These are phyloP conservation scores for Bisporella sp. DNA, from an alignment of 2,329 filamentous ascomycete genomes.

Conservation along the genomic window DNA sequence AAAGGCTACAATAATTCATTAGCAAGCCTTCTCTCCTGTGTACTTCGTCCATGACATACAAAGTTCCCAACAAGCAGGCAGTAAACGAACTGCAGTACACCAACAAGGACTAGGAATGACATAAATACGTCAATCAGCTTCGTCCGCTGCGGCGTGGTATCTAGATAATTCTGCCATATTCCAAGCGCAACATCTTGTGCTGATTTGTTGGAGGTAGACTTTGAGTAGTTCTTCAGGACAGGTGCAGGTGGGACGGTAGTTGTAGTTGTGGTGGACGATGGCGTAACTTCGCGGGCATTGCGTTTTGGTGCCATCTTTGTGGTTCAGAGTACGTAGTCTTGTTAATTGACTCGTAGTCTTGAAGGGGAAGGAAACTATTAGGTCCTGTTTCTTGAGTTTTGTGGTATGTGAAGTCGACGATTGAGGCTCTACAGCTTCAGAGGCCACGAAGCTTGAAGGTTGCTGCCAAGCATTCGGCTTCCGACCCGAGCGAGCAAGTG, in stretches of 20 bases:
- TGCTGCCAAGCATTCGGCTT: too few relatives aligned
- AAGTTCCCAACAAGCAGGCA: slow-evolving; percentile 90
- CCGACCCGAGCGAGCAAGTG: too few relatives aligned
- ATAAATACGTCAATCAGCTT: slow-evolving; percentile 92
- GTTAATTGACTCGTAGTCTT: slow-evolving; percentile 2
- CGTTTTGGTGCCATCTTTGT: slow-evolving; percentile 43
- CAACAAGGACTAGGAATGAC: slow-evolving; percentile 77
- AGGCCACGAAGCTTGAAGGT: neutral
- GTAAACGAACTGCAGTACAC: slow-evolving; percentile 88
- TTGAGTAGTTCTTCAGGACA: slow-evolving; percentile 8
- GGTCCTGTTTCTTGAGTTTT: neutral
- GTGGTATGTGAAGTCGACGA: too few relatives aligned
- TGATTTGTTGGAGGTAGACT: slow-evolving; percentile 19
- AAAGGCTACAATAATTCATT: slow-evolving; percentile 62
- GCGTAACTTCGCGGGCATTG: slow-evolving; percentile 24
- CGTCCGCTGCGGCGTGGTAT: slow-evolving; percentile 79
- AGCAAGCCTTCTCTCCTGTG: neutral
- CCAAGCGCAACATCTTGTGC: slow-evolving; percentile 53
- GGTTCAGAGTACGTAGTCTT: too few relatives aligned
- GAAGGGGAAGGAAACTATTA: neutral
- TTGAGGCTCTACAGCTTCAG: neutral
- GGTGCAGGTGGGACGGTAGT: slow-evolving; percentile 15
- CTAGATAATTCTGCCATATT: slow-evolving; percentile 71
- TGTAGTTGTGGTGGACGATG: slow-evolving; percentile 18
- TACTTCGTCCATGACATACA: slow-evolving; percentile 47